Conservation (phyloP, 441 rosid species). For the Erodium texanum region DNA sequence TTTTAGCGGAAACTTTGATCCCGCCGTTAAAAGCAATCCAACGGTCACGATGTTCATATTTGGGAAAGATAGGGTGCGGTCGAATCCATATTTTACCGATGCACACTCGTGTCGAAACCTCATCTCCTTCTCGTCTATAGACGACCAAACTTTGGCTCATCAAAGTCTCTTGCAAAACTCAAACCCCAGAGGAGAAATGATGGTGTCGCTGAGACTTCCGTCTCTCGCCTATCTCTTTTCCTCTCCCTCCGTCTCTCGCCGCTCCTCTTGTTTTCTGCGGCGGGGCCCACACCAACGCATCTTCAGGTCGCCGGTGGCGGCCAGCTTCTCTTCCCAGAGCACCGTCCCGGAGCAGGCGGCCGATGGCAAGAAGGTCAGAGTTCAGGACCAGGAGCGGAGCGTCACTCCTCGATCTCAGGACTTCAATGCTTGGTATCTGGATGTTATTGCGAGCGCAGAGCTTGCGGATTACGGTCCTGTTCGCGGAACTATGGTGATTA, state of each 20-base stretch:
- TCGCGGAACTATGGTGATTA: conserved; percentile 93
- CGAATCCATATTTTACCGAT: background rate
- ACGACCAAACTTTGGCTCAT: background rate
- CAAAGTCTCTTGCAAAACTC: background rate
- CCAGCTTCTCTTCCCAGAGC: conserved; percentile 43
- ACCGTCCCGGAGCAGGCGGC: conserved; percentile 35
- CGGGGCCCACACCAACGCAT: conserved; percentile 21
- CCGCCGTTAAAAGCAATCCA: no score
- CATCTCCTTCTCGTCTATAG: conserved; percentile 8
- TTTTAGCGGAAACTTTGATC: no score
- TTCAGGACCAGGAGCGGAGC: conserved; percentile 7
- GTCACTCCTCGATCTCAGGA: conserved; percentile 81
- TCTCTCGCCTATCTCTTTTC: conserved; percentile 43
- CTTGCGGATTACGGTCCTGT: conserved; percentile 94
- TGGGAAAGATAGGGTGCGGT: background rate
- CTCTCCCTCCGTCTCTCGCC: conserved; percentile 31
- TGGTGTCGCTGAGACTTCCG: conserved; percentile 49
- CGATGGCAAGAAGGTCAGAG: conserved; percentile 26
- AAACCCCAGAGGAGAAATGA: conserved; percentile 31
- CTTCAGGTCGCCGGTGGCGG: conserved; percentile 15
- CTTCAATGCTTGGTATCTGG: conserved; percentile 89
- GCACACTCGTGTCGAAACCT: conserved; percentile 9
- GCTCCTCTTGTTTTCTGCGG: conserved; percentile 29
- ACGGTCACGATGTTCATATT: background rate
- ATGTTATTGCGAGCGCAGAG: conserved; percentile 78